phyloP scores from a whole-genome alignment of 2,329 filamentous ascomycete species.

The Mariannaea elegans region DNA sequence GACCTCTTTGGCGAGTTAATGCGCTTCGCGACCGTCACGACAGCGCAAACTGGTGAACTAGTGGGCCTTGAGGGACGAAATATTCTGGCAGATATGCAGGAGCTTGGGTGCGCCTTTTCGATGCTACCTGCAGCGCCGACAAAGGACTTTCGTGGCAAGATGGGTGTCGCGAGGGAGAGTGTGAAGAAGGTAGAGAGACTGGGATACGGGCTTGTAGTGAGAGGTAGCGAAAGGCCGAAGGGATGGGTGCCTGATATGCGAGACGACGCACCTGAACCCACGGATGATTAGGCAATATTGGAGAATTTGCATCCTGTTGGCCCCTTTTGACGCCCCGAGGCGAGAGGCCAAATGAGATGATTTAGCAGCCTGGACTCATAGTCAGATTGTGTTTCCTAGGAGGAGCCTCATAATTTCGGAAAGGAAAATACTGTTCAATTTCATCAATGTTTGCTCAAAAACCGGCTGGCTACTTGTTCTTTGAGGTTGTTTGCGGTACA shows the following conservation, averaged over 20 bases:
- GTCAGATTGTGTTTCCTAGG: not conserved
- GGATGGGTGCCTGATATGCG: slow-evolving; percentile 88
- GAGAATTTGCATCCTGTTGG: not conserved
- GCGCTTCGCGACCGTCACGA: slow-evolving; percentile 90
- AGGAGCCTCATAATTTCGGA: too few relatives aligned
- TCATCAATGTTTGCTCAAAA: not conserved
- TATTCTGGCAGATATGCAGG: slow-evolving; percentile 83
- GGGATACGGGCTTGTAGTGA: slow-evolving; percentile 86
- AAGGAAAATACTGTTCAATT: not conserved
- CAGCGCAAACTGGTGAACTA: slow-evolving; percentile 75
- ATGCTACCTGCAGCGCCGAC: slow-evolving; percentile 68
- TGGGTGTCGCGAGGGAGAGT: slow-evolving; percentile 84
- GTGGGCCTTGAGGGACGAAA: slow-evolving; percentile 57
- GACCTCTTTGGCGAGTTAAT: slow-evolving; percentile 97
- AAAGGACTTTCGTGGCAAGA: slow-evolving; percentile 76
- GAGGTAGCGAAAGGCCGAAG: slow-evolving; percentile 87
- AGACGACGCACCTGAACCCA: slow-evolving; percentile 45
- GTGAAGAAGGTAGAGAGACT: slow-evolving; percentile 94
- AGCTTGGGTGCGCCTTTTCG: slow-evolving; percentile 80
- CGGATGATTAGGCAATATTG: slow-evolving; percentile 30
- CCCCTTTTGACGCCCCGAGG: not conserved
- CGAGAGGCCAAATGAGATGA: not conserved
- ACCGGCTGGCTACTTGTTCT: not conserved
- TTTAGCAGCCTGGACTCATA: not conserved
- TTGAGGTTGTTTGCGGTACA: not conserved